Evolutionary conservation across 805 yeast species (phyloP).

Genomic region (Wickerhamomyces sydowiorum): DNA sequence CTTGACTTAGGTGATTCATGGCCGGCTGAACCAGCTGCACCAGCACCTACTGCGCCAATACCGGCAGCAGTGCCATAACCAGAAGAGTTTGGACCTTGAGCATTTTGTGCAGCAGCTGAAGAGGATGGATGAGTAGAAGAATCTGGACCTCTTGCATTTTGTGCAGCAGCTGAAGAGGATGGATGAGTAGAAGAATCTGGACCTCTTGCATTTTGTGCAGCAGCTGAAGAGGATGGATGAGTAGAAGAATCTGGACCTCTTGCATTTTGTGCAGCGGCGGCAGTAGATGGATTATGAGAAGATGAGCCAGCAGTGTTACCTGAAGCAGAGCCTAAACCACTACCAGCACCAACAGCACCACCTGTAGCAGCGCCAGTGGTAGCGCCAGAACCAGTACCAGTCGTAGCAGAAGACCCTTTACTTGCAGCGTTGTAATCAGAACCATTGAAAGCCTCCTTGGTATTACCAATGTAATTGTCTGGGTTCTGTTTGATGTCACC

Average conservation of each 20-base stretch:
- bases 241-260: not conserved
- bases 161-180: not conserved
- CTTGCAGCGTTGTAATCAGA: no score
- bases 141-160: not conserved
- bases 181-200: not conserved
- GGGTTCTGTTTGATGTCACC: constrained; percentile 2
- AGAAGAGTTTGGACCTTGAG: not conserved
- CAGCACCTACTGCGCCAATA: not conserved
- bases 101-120: not conserved
- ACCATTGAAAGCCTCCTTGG: constrained; percentile 3
- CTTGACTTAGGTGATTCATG: no score
- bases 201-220: not conserved
- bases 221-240: not conserved
- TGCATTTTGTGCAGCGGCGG: not conserved
- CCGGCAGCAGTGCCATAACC: not conserved
- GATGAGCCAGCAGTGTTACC: not conserved
- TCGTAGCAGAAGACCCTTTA: not conserved
- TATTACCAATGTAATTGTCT: constrained; percentile 4
- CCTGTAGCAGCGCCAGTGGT: not conserved
- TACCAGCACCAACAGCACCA: not conserved
- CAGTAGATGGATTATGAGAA: not conserved
- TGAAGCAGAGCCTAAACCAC: not conserved
- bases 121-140: not conserved
- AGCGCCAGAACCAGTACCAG: not conserved
- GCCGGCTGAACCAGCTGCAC: not conserved